A percentile compares a stretch with the other conserved stretches of the same genome.
phyloP scores from a whole-genome alignment of 2,329 filamentous ascomycete species.

The Aureobasidium mangrovei region DNA sequence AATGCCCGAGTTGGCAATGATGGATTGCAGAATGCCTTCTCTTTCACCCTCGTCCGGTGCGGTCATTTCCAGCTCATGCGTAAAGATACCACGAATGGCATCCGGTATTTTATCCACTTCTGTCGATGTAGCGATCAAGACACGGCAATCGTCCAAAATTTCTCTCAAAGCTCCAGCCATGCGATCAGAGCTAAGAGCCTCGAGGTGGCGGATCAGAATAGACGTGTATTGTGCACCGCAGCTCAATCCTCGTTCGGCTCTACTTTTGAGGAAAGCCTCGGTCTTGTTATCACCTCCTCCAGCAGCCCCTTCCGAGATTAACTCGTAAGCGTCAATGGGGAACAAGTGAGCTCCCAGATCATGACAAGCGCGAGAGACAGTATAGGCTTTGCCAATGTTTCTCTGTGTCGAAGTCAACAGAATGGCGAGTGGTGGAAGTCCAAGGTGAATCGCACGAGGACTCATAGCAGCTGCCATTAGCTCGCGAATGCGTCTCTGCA shows the following conservation, averaged over 20 bases:
- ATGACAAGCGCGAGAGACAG: constrained; percentile 67
- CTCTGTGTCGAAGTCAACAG: constrained; percentile 86
- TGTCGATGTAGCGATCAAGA: constrained; percentile 87
- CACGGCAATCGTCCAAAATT: constrained; percentile 67
- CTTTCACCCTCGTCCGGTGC: constrained; percentile 89
- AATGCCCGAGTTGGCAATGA: constrained; percentile 67
- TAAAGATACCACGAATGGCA: constrained; percentile 81
- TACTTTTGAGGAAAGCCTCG: constrained; percentile 77
- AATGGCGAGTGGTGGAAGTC: constrained; percentile 80
- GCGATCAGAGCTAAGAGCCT: constrained; percentile 81
- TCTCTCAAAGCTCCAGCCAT: constrained; percentile 81
- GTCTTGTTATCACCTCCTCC: constrained; percentile 90
- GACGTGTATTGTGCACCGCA: constrained; percentile 79
- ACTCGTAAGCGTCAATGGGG: constrained; percentile 82
- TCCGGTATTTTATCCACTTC: constrained; percentile 93
- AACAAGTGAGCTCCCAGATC: constrained; percentile 90
- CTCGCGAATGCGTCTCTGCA: constrained; percentile 62
- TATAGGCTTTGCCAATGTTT: constrained; percentile 81
- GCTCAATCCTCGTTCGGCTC: constrained; percentile 78
- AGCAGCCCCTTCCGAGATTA: constrained; percentile 80
- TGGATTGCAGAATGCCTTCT: constrained; percentile 73
- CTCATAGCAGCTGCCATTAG: constrained; percentile 84
- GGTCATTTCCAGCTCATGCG: constrained; percentile 86
- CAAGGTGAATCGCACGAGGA: constrained; percentile 73
- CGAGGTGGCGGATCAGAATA: constrained; percentile 79